Percentiles rank a stretch among this genome's conserved stretches.
Conservation (phyloP, 2,329 filamentous ascomycete species). For the Ophiosphaerella herpotricha region DNA sequence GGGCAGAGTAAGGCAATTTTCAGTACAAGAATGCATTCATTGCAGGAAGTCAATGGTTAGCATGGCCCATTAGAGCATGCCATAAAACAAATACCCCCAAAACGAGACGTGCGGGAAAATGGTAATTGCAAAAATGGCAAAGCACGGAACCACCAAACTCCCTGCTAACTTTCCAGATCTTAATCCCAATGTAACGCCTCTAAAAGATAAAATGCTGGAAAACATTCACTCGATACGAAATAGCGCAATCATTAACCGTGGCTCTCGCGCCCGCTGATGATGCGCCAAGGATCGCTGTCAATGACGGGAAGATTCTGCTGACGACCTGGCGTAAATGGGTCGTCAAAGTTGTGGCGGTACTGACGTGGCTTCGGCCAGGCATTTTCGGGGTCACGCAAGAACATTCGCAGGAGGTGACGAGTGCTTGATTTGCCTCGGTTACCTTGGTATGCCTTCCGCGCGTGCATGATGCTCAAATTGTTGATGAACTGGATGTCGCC, state of each 20-base stretch:
- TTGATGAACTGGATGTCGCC: constrained; percentile 46
- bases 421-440: constrained; percentile 27
- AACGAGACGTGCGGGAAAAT: neutral
- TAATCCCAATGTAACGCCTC: neutral
- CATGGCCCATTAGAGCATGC: too few species aligned
- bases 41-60: too few species aligned
- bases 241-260: constrained; percentile 31
- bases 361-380: constrained; percentile 40
- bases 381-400: constrained; percentile 41
- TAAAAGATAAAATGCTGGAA: constrained; percentile 2
- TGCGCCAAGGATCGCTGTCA: constrained; percentile 43
- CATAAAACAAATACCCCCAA: neutral
- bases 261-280: constrained; percentile 46
- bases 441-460: constrained; percentile 39
- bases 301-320: constrained; percentile 39
- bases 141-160: constrained; percentile 1
- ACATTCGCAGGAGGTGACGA: constrained; percentile 45
- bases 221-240: neutral
- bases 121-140: too few species aligned
- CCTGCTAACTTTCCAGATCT: constrained; percentile 1
- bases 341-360: constrained; percentile 37
- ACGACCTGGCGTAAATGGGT: constrained; percentile 37
- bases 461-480: constrained; percentile 45
- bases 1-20: neutral
- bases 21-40: too few species aligned